These are phyloP conservation scores for Paramarasmius palmivorus DNA, from an alignment of 1,284 basidiomycete genomes.

Conservation along the genomic window DNA sequence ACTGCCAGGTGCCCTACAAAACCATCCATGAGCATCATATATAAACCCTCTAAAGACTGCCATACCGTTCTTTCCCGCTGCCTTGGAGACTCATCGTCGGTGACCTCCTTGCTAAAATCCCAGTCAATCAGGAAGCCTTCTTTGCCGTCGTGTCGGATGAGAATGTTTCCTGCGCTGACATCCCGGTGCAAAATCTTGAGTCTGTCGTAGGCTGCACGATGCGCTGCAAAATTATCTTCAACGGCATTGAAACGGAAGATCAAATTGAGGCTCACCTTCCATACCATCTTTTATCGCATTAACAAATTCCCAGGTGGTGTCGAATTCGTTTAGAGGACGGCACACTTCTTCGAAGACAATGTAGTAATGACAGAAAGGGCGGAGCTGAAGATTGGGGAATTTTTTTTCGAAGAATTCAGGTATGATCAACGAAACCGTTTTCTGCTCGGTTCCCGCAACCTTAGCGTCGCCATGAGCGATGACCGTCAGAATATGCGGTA, in stretches of 20 bases:
- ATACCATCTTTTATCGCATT: slow-evolving; percentile 8
- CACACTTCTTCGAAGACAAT: slow-evolving; percentile 13
- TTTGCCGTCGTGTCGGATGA: neutral
- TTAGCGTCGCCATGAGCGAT: slow-evolving; percentile 10
- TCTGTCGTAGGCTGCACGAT: slow-evolving; percentile 3
- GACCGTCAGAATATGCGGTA: slow-evolving; percentile 18
- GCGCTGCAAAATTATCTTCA: neutral
- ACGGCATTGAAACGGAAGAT: neutral
- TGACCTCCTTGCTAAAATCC: slow-evolving; percentile 1
- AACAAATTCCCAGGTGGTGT: slow-evolving; percentile 4
- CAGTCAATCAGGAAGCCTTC: slow-evolving; percentile 5
- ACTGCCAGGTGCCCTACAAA: slow-evolving; percentile 4
- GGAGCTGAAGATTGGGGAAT: neutral
- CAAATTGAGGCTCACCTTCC: slow-evolving; percentile 6
- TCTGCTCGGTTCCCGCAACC: neutral
- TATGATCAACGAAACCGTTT: neutral
- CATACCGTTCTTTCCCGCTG: slow-evolving; percentile 5
- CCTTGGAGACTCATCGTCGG: neutral
- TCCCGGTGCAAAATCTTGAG: slow-evolving; percentile 10
- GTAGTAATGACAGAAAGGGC: slow-evolving; percentile 7
- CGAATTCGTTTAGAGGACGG: slow-evolving; percentile 1
- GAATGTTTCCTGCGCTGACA: slow-evolving; percentile 8
- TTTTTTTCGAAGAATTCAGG: no score
- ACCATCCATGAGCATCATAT: neutral
- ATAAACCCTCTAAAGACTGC: neutral